Conservation (phyloP, 177 flowering plant species). For the Vitis hybrid region DNA sequence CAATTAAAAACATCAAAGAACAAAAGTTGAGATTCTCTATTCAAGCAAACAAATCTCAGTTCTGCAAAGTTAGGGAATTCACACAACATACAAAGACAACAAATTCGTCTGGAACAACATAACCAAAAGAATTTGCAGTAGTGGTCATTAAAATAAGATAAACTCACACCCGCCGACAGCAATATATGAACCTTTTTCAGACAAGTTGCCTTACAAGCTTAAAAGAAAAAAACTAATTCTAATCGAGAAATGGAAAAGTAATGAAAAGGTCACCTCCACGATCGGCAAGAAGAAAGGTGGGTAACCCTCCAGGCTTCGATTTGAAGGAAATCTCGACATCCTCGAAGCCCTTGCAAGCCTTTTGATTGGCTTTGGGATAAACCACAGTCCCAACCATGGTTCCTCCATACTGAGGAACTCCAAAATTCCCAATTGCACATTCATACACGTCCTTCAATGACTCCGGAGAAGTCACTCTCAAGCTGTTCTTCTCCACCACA, state of each 20-base stretch:
- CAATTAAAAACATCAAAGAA: background rate
- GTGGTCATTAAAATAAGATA: no score
- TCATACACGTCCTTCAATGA: conserved; percentile 66
- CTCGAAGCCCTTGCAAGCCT: conserved; percentile 66
- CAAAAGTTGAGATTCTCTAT: background rate
- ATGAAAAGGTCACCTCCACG: conserved; percentile 64
- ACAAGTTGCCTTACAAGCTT: background rate
- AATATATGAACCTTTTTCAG: no score
- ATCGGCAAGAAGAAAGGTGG: conserved; percentile 74
- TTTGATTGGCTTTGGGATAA: conserved; percentile 73
- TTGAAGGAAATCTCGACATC: conserved; percentile 57
- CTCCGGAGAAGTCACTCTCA: conserved; percentile 77
- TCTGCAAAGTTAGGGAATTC: background rate
- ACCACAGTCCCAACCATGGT: conserved; percentile 70
- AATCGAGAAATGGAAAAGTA: background rate
- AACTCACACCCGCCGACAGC: no score
- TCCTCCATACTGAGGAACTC: conserved; percentile 96
- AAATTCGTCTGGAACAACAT: background rate
- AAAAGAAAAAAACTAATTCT: background rate
- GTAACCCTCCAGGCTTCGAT: conserved; percentile 72
- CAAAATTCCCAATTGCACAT: conserved; percentile 93
- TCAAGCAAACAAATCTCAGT: conserved; percentile 1
- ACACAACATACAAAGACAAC: background rate
- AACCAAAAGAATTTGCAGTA: no score
- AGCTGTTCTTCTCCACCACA: conserved; percentile 95